Evolutionary conservation across 164 flowering plant genomes (phyloP).

Genomic region (Sextonia rubra): DNA sequence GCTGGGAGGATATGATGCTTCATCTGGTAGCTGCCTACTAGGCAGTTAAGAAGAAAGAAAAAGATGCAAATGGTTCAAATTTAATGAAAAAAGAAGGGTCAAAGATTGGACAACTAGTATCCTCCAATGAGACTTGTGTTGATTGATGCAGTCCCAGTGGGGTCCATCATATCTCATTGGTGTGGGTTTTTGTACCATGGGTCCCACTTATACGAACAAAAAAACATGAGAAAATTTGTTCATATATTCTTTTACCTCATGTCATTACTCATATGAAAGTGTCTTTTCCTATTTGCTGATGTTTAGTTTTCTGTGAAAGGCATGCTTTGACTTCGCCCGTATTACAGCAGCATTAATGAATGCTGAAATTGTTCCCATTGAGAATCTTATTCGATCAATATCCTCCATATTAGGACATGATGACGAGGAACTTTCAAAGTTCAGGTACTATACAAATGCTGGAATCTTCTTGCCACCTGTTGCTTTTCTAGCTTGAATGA

Average conservation of each 20-base stretch:
- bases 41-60: not conserved
- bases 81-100: not conserved
- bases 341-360: slow-evolving; percentile 46
- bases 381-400: slow-evolving; percentile 60
- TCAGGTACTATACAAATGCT: slow-evolving; percentile 45
- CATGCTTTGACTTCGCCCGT: slow-evolving; percentile 87
- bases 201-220: not conserved
- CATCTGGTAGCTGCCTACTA: not conserved
- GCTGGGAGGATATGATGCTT: not conserved
- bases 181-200: not conserved
- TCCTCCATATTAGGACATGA: slow-evolving; percentile 47
- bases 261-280: not conserved
- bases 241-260: not conserved
- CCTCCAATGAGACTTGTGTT: not conserved
- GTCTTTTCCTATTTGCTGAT: slow-evolving; percentile 1
- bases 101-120: not conserved
- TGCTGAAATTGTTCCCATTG: slow-evolving; percentile 61
- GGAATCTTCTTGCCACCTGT: slow-evolving; percentile 10
- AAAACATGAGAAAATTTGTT: not conserved
- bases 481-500: slow-evolving; percentile 1
- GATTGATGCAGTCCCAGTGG: not conserved
- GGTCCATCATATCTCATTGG: not conserved
- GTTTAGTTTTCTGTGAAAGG: slow-evolving; percentile 44
- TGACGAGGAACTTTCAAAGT: slow-evolving; percentile 41
- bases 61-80: not conserved